These are phyloP conservation scores for Hypoxylon subgilvum DNA, from an alignment of 495 filamentous ascomycete genomes.

Conservation along the genomic window DNA sequence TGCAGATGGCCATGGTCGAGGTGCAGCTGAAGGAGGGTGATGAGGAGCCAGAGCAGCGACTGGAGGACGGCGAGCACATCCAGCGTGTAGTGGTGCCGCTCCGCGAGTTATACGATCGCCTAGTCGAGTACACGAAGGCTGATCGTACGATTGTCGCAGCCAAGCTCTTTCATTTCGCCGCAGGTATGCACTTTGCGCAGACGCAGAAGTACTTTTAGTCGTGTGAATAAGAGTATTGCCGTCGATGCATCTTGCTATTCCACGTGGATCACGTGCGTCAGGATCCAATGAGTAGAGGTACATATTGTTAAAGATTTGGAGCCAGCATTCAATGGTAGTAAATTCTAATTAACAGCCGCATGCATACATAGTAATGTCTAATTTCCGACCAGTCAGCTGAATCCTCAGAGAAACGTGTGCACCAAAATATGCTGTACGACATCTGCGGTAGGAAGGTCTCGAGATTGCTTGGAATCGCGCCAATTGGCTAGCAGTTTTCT, in stretches of 20 bases:
- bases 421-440: not conserved
- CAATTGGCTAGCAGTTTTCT: no score
- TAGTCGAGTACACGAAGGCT: conserved; percentile 51
- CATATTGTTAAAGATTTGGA: no score
- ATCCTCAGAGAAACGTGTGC: conserved; percentile 16
- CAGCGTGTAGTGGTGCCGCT: conserved; percentile 78
- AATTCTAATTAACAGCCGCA: no score
- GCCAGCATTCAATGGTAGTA: no score
- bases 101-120: conserved; percentile 55
- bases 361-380: no score
- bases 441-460: not conserved
- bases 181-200: conserved; percentile 50
- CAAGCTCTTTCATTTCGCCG: conserved; percentile 54
- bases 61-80: conserved; percentile 87
- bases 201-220: conserved; percentile 45
- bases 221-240: no score
- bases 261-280: no score
- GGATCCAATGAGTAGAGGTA: no score
- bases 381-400: conserved; percentile 20
- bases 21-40: conserved; percentile 69
- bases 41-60: conserved; percentile 65
- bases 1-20: conserved; percentile 78
- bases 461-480: no score
- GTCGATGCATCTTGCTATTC: no score
- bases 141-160: conserved; percentile 48